Percentiles rank a stretch among this genome's conserved stretches.
Evolutionary conservation across 2,329 filamentous ascomycete genomes (phyloP).

Genomic region (Venturia effusa): DNA sequence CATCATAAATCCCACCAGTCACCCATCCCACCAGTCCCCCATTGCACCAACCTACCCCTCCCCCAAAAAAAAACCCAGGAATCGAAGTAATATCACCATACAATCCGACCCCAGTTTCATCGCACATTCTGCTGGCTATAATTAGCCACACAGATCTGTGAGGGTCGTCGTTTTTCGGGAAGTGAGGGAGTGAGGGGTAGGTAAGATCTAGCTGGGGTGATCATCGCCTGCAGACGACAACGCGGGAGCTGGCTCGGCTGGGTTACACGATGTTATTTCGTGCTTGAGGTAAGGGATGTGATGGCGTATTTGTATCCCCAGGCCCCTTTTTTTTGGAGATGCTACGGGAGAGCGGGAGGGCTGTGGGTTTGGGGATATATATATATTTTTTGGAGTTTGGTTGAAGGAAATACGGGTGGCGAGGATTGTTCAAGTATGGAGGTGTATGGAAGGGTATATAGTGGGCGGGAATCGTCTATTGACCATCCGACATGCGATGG

Average conservation of each 20-base stretch:
- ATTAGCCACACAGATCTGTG: neutral
- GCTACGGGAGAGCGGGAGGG: neutral
- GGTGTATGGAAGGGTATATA: neutral
- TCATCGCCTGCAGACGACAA: neutral
- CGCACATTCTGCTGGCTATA: no score
- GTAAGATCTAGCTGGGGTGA: no score
- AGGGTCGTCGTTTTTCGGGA: no score
- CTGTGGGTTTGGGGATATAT: neutral
- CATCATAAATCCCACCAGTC: no score
- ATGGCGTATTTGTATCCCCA: neutral
- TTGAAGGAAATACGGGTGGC: neutral
- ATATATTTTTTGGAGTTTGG: neutral
- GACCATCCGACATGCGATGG: neutral
- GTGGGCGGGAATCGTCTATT: neutral
- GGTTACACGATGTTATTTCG: neutral
- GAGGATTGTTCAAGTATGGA: neutral
- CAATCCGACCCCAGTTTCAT: no score
- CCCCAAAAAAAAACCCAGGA: no score
- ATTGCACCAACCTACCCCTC: no score
- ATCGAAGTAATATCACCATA: no score
- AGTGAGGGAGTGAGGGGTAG: neutral
- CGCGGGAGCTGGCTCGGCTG: neutral
- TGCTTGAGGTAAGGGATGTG: neutral
- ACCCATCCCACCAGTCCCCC: no score
- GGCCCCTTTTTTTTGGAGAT: neutral